These are phyloP conservation scores for Saturnispora serradocipensis DNA, from an alignment of 805 yeast genomes.

Conservation along the genomic window DNA sequence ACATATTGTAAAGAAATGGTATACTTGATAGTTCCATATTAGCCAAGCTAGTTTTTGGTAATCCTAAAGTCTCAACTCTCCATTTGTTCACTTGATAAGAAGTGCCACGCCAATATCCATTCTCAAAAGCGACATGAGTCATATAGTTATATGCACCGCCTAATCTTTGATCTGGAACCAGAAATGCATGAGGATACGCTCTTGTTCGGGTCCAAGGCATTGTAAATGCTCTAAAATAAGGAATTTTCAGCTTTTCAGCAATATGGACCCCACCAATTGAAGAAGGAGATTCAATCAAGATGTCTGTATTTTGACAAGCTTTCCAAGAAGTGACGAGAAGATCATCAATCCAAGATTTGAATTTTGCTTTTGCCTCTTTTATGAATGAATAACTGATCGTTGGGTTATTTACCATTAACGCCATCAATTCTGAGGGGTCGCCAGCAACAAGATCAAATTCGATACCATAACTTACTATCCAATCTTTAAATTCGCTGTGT, in stretches of 20 bases:
- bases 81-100: conserved; percentile 80
- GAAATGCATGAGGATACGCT: conserved; percentile 93
- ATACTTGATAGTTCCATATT: conserved; percentile 66
- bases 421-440: conserved; percentile 85
- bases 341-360: conserved; percentile 76
- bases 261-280: conserved; percentile 94
- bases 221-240: conserved; percentile 90
- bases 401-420: conserved; percentile 87
- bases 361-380: conserved; percentile 72
- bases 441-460: conserved; percentile 76
- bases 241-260: conserved; percentile 84
- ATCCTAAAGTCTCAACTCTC: conserved; percentile 59
- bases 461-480: conserved; percentile 63
- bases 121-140: conserved; percentile 90
- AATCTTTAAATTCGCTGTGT: conserved; percentile 68
- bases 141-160: conserved; percentile 90
- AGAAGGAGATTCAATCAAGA: conserved; percentile 89
- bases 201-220: conserved; percentile 98
- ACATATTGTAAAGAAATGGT: conserved; percentile 83
- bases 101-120: conserved; percentile 88
- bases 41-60: conserved; percentile 63
- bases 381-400: conserved; percentile 74
- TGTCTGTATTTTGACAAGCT: conserved; percentile 76
- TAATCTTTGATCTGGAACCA: conserved; percentile 86
- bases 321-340: conserved; percentile 68